Evolutionary conservation across 805 yeast genomes (phyloP), one percentile per base, ranked within the genome.

Genomic region (Blastobotrys terrestris): DNA sequence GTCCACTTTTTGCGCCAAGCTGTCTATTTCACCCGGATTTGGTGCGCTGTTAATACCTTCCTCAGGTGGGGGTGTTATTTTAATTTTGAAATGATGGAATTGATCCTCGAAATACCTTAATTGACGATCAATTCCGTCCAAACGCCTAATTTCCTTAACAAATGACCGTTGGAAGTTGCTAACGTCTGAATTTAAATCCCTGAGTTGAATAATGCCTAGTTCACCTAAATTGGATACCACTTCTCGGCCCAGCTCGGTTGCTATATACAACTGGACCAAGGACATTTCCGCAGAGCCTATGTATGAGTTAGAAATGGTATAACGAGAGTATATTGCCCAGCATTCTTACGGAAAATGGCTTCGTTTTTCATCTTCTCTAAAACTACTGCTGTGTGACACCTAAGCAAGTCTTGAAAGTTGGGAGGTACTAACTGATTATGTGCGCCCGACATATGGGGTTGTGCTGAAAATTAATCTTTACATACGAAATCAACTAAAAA

Each of bases 201-300:
- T 76, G 66, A 94, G 87, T 63, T 94, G 97, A 31, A 94, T 80
- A 53, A 83, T 72, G 21, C 92, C 91, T 67, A 87, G 73, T 55
- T 85, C 85, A 2, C 99, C 99, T 35, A 94, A 73, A 21, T 84
- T 80, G 53, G 88, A 82, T 15, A 89, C 84, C 31, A 87, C 81
- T 52, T 89, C 95, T 56, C 98, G 78, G 5, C 96, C 81, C 26
- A 85, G 82, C 70, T 94, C 99, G 20, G 86, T 80, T 1, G 98
- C 91, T 50, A 94, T 81, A 67, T 89, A 92, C 60, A 94, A 75
- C 72, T 94, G 97, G 44, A 92, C 85, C 60, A 91, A 79, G 50
- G 95, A 82, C 98, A 94, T 95, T 63, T 89, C 96, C 83, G 98
- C 98, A 49, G 98, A 91, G 76, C 97, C 75, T 72, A 31, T 41